These are phyloP conservation scores for Aspergillus nanangensis DNA, from an alignment of 495 filamentous ascomycete genomes.

Conservation along the genomic window DNA sequence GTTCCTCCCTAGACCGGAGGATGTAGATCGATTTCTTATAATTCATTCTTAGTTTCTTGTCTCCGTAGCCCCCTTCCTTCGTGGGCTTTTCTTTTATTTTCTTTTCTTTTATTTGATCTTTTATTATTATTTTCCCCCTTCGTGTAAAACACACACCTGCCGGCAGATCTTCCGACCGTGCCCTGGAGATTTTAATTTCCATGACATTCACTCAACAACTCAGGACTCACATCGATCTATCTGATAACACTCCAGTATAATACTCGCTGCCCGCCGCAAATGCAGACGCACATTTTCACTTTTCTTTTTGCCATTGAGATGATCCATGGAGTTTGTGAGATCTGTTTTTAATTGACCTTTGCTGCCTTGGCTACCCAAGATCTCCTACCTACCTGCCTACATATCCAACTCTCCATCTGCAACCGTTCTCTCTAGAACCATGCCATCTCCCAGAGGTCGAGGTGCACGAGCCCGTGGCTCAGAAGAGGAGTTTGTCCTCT, in stretches of 20 bases:
- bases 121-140: neutral
- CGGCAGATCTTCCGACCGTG: neutral
- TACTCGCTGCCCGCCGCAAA: no score
- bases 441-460: slow-evolving; percentile 32
- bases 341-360: no score
- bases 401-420: no score
- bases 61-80: neutral
- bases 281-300: neutral
- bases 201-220: neutral
- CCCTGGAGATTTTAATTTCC: neutral
- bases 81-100: neutral
- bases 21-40: slow-evolving; percentile 7
- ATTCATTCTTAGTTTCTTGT: neutral
- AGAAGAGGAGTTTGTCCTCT: slow-evolving; percentile 45
- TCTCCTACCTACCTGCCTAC: no score
- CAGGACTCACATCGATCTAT: no score
- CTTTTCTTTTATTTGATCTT: neutral
- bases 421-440: no score
- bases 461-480: slow-evolving; percentile 25
- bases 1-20: no score
- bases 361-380: no score
- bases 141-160: neutral
- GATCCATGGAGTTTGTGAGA: no score
- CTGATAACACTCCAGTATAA: no score
- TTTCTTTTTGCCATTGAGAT: no score